Base-by-base conservation (phyloP, 306 rosid species). In the Trifolium fragiferum region DNA sequence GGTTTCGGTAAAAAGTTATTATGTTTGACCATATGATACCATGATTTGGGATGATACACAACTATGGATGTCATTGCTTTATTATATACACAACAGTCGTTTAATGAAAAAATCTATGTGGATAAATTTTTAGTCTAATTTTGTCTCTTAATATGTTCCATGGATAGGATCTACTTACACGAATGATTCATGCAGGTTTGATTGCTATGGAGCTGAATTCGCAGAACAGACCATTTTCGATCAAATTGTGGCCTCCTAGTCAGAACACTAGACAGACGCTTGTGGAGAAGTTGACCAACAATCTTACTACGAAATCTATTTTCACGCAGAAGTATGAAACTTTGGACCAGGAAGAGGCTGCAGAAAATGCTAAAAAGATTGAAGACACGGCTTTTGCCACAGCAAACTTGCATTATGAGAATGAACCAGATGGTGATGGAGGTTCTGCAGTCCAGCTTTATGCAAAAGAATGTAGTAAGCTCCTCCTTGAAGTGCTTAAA, bases 211-310 rank as follows among this genome's bases (percentile, higher is more conserved):
- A 87, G 67, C 37, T 41, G 80, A 82, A 75, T 81, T 83, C 90
- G 0, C 87, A 89, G 72, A 76, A 73, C 50, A 86, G 87, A 32
- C 88, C 95, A 68, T 87, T 95, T 74, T 89, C 96, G 58, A 85
- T 95, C 80, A 95, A 95, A 76, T 79, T 95, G 68, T 95, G 99
- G 99, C 99, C 99, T 76, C 99, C 99, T 32, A 92, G 97, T 78
- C 87, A 82, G 69, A 95, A 87, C 84, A 95, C 98, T 4, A 89
- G 99, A 81, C 86, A 84, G 80, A 90, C 87, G 51, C 96, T 95
- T 40, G 92, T 90, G 86, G 89, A 89, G 67, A 91, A 95, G 82
- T 84, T 95, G 98, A 80, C 87, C 60, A 89, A 82, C 83, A 95
- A 95, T 84, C 90, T 95, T 50, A 80, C 92, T 30, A 61, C 88